These are phyloP conservation scores for Solanum etuberosum DNA, from an alignment of 257 asterid genomes.

Conservation along the genomic window DNA sequence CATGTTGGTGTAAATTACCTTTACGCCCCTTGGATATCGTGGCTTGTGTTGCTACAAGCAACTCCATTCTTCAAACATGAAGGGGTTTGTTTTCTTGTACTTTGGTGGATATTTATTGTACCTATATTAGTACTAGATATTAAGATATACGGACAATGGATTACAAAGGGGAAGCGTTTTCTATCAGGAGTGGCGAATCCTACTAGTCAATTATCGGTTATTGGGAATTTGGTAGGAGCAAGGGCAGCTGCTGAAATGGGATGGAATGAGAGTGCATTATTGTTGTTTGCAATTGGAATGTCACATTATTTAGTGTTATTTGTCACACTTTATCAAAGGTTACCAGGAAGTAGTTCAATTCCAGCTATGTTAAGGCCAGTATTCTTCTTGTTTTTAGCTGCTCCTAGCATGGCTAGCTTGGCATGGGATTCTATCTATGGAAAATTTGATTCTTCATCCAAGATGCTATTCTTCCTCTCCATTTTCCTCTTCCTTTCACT, in stretches of 20 bases:
- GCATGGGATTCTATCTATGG: constrained; percentile 16
- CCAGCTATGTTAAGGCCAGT: constrained; percentile 17
- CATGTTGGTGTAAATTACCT: constrained; percentile 13
- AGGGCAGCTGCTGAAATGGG: constrained; percentile 12
- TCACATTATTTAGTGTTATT: constrained; percentile 16
- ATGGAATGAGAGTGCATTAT: constrained; percentile 3
- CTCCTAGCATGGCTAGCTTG: constrained; percentile 12
- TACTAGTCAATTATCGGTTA: constrained; percentile 6
- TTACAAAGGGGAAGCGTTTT: constrained; percentile 8
- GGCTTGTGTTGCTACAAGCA: constrained; percentile 7
- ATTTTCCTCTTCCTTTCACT: constrained; percentile 10
- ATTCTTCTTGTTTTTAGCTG: constrained; percentile 9
- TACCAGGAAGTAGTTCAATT: constrained; percentile 1
- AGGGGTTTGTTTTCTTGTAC: background rate
- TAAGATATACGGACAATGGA: constrained; percentile 18
- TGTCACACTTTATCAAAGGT: constrained; percentile 15
- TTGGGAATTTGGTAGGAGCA: constrained; percentile 16
- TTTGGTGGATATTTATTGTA: constrained; percentile 4
- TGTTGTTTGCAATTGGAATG: constrained; percentile 10
- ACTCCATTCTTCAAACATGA: background rate
- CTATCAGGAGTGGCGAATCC: constrained; percentile 15
- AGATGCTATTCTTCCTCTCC: constrained; percentile 8
- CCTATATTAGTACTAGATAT: constrained; percentile 11
- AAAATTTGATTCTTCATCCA: constrained; percentile 6
- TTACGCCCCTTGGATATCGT: constrained; percentile 15